Percentiles rank a stretch among this genome's conserved stretches.
phyloP scores from a whole-genome alignment of 306 rosid genomes.

The Quercus alba region DNA sequence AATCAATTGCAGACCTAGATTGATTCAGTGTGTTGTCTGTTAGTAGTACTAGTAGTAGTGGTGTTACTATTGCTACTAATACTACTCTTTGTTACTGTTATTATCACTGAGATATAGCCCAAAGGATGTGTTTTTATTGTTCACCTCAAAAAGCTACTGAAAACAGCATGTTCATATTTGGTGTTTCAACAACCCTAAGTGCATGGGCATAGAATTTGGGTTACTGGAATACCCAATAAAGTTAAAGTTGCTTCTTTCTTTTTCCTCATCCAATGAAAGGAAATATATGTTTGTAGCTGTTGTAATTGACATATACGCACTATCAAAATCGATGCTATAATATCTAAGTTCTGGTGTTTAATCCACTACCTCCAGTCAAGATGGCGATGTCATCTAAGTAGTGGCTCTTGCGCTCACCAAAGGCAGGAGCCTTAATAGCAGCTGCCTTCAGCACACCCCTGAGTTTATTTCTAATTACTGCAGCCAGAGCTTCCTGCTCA shows the following conservation, averaged over 20 bases:
- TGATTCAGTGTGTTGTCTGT: neutral
- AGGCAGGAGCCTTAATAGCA: conserved; percentile 91
- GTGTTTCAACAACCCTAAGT: neutral
- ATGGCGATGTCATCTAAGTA: conserved; percentile 89
- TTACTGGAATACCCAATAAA: neutral
- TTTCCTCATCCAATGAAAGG: neutral
- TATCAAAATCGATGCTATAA: conserved; percentile 5
- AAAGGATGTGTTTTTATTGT: neutral
- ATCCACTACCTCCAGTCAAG: conserved; percentile 85
- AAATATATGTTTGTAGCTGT: neutral
- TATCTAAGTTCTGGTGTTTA: conserved; percentile 17
- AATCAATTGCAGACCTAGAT: neutral
- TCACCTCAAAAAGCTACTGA: neutral
- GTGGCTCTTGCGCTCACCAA: conserved; percentile 86
- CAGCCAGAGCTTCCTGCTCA: conserved; percentile 84
- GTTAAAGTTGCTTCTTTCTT: neutral
- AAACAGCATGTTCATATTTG: neutral
- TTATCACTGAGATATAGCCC: neutral
- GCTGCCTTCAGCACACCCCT: conserved; percentile 76
- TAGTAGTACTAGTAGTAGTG: neutral
- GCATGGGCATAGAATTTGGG: neutral
- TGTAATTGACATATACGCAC: neutral
- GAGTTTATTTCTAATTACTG: conserved; percentile 84
- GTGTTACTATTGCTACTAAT: neutral
- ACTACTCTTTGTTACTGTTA: neutral